Evolutionary conservation across 768 basidiomycete species (phyloP).

Genomic region (Leccinum fibrillosum): DNA sequence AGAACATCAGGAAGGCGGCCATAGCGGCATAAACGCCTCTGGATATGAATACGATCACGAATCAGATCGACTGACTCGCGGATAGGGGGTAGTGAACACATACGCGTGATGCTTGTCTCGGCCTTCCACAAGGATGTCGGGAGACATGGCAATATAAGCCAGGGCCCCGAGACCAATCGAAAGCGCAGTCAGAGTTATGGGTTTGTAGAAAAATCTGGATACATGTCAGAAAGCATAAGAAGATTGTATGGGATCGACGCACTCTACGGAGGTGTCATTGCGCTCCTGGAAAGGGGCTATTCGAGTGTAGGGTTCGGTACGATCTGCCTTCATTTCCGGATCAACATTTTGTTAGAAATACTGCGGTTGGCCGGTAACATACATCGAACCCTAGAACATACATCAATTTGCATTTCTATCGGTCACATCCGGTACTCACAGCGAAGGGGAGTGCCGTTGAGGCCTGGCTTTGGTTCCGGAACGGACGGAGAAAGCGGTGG

Average conservation of each 20-base stretch:
- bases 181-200: conserved; percentile 74
- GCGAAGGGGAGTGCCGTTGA: conserved; percentile 72
- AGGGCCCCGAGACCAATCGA: conserved; percentile 61
- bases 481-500: conserved; percentile 43
- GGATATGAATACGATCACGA: conserved; percentile 15
- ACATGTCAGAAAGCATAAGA: conserved; percentile 4
- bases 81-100: conserved; percentile 24
- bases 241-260: conserved; percentile 19
- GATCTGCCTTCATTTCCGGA: conserved; percentile 57
- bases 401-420: not conserved
- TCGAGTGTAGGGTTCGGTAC: conserved; percentile 78
- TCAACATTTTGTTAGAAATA: conserved; percentile 14
- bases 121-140: conserved; percentile 83
- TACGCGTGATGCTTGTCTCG: conserved; percentile 78
- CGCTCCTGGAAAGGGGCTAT: conserved; percentile 83
- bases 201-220: conserved; percentile 83
- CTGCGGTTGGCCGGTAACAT: conserved; percentile 35
- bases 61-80: not conserved
- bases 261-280: conserved; percentile 83
- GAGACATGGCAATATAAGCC: conserved; percentile 79
- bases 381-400: conserved; percentile 74
- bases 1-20: conserved; percentile 73
- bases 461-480: conserved; percentile 67
- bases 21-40: conserved; percentile 79
- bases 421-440: conserved; percentile 50